Conservation (phyloP, 805 yeast genomes). For the Priceomyces castillae region DNA sequence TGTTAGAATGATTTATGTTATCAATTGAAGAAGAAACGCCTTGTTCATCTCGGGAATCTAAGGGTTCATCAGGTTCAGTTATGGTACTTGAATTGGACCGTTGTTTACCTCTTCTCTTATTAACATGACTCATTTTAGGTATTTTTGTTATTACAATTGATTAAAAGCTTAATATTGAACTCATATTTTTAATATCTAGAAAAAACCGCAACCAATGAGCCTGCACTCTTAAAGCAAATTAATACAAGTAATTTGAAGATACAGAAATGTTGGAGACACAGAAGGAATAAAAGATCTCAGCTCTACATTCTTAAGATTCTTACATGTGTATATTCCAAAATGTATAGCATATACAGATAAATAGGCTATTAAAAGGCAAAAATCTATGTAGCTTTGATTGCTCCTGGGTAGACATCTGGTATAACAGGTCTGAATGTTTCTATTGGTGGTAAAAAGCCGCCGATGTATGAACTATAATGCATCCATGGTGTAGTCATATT, state of each 20-base stretch:
- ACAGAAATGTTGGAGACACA: too few species aligned
- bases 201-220: too few species aligned
- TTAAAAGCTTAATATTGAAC: too few species aligned
- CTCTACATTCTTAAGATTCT: not conserved
- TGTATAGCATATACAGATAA: not conserved
- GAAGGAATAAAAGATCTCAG: not conserved
- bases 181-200: too few species aligned
- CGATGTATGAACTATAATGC: constrained; percentile 48
- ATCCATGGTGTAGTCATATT: constrained; percentile 98
- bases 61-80: too few species aligned
- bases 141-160: too few species aligned
- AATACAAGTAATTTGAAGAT: too few species aligned
- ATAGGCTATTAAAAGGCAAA: not conserved
- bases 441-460: not conserved
- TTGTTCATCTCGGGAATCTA: not conserved
- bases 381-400: too few species aligned
- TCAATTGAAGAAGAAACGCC: not conserved
- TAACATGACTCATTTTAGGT: not conserved
- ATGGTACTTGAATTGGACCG: too few species aligned
- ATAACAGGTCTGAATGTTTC: too few species aligned
- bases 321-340: not conserved
- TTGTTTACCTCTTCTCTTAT: not conserved
- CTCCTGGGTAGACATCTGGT: too few species aligned
- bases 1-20: not conserved
- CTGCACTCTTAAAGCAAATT: too few species aligned